A percentile compares a stretch with the other conserved stretches of the same genome.
phyloP scores from a whole-genome alignment of 768 basidiomycete genomes.

The Termitomyces sp. region DNA sequence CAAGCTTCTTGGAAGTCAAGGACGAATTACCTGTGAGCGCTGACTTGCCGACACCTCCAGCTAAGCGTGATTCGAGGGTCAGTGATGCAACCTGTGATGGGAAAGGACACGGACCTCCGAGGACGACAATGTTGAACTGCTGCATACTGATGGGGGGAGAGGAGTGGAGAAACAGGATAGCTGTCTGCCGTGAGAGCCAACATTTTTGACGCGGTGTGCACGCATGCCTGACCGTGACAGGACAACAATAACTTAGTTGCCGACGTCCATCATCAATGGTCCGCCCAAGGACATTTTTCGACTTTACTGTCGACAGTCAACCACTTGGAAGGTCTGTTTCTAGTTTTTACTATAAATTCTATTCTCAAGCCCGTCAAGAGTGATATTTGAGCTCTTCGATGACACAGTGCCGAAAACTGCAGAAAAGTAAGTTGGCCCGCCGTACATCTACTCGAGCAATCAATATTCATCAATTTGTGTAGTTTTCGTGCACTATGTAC shows the following conservation, averaged over 20 bases:
- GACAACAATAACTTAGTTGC: constrained; percentile 7
- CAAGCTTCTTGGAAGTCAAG: neutral
- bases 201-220: neutral
- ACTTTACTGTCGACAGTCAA: constrained; percentile 48
- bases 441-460: constrained; percentile 4
- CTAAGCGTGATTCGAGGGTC: constrained; percentile 29
- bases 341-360: neutral
- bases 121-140: constrained; percentile 72
- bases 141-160: constrained; percentile 37
- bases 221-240: neutral
- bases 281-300: constrained; percentile 63
- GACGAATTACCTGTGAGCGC: constrained; percentile 54
- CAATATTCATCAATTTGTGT: neutral
- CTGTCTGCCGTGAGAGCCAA: constrained; percentile 15
- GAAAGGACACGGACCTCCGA: constrained; percentile 54
- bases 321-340: constrained; percentile 49
- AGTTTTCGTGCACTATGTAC: constrained; percentile 88
- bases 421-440: constrained; percentile 55
- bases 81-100: neutral
- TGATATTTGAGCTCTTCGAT: constrained; percentile 72
- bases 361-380: constrained; percentile 29
- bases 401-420: constrained; percentile 70
- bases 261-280: constrained; percentile 31
- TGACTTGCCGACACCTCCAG: constrained; percentile 87
- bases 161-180: constrained; percentile 6